Evolutionary conservation across 2,329 filamentous ascomycete species (phyloP), one percentile per base, ranked within the genome.

Genomic region (Fusarium mundagurra): DNA sequence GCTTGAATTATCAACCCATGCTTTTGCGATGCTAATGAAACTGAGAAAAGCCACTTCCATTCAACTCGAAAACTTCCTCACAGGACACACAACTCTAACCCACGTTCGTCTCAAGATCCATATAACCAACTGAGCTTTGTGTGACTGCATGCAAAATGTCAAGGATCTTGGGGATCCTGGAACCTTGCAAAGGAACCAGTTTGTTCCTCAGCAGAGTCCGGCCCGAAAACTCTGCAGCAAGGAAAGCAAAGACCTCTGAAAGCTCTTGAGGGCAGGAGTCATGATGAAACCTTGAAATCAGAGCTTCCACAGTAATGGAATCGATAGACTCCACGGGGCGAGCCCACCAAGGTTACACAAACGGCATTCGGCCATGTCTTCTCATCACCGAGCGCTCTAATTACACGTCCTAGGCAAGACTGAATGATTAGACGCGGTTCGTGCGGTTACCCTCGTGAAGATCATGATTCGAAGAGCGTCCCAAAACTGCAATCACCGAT

Each of bases 11-110:
- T 92, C 4, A 90, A 90, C 73, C 85, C 88, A 31, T 85, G 81
- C 11, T 87, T 86, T 50, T 86, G 83, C 71, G 86, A 84, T 76
- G 82, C 71, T 91, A 93, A 93, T 6, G 90, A 90, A 62, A 91
- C 85, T 3, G 91, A 88, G 31, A 93, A 41, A 29, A 55, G 24
- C 20, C n/a, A 41, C 20, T 16, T 27, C 24, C 34, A 13, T 55
- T 41, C 34, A 39, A 18, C 33, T 16, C 18, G n/a, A 53, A 20
- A 22, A 27, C 18, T 27, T 72, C 13, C 34, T 20, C 24, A 24
- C 34, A 27, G 10, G 33, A 34, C 16, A 20, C n/a, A 36, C 55
- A 45, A 34, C 22, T 31, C 27, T 16, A 18, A 36, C 8, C 36
- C 24, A 53, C 3, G 17, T 29, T 20, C 39, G 20, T 58, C 55